These are phyloP conservation scores for Penicillium parvum DNA, from an alignment of 495 filamentous ascomycete genomes.

Conservation along the genomic window DNA sequence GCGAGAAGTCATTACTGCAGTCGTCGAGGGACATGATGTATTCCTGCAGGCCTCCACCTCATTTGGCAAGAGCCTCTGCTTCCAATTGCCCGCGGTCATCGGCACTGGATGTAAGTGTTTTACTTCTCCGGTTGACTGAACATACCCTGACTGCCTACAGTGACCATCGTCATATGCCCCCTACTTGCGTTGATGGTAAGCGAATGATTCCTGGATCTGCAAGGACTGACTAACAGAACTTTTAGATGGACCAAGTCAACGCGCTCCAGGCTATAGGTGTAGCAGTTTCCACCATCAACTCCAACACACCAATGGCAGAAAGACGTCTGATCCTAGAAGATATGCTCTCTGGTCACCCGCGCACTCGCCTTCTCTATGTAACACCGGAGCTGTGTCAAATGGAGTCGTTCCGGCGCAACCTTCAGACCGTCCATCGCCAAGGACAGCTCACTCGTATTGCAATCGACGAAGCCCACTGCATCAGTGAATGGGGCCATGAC, in stretches of 20 bases:
- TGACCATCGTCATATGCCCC: slow-evolving; percentile 89
- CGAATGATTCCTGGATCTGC: neutral
- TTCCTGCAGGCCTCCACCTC: slow-evolving; percentile 96
- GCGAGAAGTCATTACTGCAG: slow-evolving; percentile 77
- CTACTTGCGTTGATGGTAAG: slow-evolving; percentile 85
- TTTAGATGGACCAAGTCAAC: slow-evolving; percentile 86
- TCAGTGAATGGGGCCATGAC: slow-evolving; percentile 97
- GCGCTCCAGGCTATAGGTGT: slow-evolving; percentile 70
- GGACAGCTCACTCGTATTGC: slow-evolving; percentile 79
- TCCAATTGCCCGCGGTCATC: slow-evolving; percentile 85
- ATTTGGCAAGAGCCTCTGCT: slow-evolving; percentile 93
- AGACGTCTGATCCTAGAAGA: slow-evolving; percentile 69
- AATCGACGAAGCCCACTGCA: slow-evolving; percentile 95
- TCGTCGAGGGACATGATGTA: slow-evolving; percentile 81
- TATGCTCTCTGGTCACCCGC: slow-evolving; percentile 80
- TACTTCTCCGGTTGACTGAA: neutral
- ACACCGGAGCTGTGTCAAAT: slow-evolving; percentile 85
- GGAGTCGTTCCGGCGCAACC: slow-evolving; percentile 68
- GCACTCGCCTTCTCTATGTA: slow-evolving; percentile 81
- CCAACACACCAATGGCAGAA: slow-evolving; percentile 61
- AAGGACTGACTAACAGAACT: too few species aligned
- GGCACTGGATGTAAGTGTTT: slow-evolving; percentile 68
- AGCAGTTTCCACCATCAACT: slow-evolving; percentile 80
- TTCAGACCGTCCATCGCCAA: slow-evolving; percentile 72
- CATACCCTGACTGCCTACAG: slow-evolving; percentile 32